Conservation (phyloP, 78 protist genomes). For the Dictyostelium discoideum region DNA sequence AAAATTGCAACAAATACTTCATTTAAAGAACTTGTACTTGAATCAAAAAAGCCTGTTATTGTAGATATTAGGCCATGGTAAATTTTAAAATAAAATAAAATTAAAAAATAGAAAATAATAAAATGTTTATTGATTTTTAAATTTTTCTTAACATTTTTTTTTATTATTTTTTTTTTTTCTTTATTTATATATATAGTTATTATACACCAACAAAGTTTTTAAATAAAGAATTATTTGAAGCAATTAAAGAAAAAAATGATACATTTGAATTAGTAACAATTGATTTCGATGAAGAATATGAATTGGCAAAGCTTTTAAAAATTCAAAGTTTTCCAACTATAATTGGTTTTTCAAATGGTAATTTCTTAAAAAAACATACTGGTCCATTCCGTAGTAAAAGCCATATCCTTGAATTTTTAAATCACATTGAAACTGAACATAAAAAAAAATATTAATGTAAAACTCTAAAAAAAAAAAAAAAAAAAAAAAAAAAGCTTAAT, state of each 20-base stretch:
- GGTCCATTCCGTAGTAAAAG: not conserved
- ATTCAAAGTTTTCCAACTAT: not conserved
- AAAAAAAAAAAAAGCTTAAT: not conserved
- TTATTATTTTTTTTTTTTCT: too few species aligned
- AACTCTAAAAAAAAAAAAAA: not conserved
- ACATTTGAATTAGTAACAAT: not conserved
- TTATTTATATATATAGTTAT: not conserved
- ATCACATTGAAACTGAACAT: not conserved
- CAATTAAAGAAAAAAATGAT: not conserved
- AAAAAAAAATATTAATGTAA: not conserved
- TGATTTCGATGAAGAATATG: conserved; percentile 3
- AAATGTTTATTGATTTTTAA: too few species aligned
- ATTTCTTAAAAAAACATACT: not conserved
- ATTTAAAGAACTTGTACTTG: not conserved
- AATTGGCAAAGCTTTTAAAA: not conserved
- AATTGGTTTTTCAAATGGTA: not conserved
- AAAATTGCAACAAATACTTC: not conserved
- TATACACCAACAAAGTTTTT: not conserved
- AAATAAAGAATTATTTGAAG: not conserved
- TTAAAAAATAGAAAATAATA: too few species aligned
- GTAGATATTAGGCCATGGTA: not conserved
- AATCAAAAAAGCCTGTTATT: not conserved
- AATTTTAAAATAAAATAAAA: not conserved
- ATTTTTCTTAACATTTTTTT: too few species aligned
- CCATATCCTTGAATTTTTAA: not conserved